A percentile compares a stretch with the other conserved stretches of the same genome.
phyloP scores from a whole-genome alignment of 1,284 basidiomycete genomes.

The Trichosporon coremiiforme region DNA sequence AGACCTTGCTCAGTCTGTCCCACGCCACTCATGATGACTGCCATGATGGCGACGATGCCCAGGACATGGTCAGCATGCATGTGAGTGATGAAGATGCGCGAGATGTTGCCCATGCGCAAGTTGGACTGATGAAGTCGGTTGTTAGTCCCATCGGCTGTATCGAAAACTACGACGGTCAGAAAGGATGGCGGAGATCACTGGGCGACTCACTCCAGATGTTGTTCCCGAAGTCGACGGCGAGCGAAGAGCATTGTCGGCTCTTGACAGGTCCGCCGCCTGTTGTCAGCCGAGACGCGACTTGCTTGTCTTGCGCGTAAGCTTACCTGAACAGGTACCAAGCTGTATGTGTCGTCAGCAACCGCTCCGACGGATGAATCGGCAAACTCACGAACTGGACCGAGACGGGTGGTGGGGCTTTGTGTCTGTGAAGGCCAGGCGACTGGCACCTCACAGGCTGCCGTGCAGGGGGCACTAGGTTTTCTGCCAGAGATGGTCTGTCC shows the following conservation, averaged over 20 bases:
- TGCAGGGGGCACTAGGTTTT: neutral
- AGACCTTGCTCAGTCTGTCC: slow-evolving; percentile 49
- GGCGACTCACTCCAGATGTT: slow-evolving; percentile 53
- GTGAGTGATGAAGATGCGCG: slow-evolving; percentile 82
- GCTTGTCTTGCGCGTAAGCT: slow-evolving; percentile 8
- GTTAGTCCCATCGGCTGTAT: slow-evolving; percentile 86
- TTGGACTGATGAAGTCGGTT: slow-evolving; percentile 71
- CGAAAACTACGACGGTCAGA: slow-evolving; percentile 65
- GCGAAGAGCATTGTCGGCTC: slow-evolving; percentile 53
- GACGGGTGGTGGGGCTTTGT: slow-evolving; percentile 36
- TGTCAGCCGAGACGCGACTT: slow-evolving; percentile 16
- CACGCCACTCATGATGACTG: slow-evolving; percentile 63
- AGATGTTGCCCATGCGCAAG: slow-evolving; percentile 64
- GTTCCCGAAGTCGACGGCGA: slow-evolving; percentile 55
- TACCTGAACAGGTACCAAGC: slow-evolving; percentile 56
- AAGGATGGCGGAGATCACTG: neutral
- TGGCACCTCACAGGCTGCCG: neutral
- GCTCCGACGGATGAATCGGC: neutral
- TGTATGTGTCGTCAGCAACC: slow-evolving; percentile 24
- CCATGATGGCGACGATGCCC: slow-evolving; percentile 74
- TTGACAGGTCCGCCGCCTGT: slow-evolving; percentile 54
- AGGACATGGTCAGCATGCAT: slow-evolving; percentile 86
- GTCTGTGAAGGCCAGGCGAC: slow-evolving; percentile 12
- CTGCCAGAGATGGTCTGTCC: neutral
- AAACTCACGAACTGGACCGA: slow-evolving; percentile 48